Evolutionary conservation across 2,329 filamentous ascomycete species (phyloP), one percentile per base, ranked within the genome.

Genomic region (Talaromyces funiculosus): DNA sequence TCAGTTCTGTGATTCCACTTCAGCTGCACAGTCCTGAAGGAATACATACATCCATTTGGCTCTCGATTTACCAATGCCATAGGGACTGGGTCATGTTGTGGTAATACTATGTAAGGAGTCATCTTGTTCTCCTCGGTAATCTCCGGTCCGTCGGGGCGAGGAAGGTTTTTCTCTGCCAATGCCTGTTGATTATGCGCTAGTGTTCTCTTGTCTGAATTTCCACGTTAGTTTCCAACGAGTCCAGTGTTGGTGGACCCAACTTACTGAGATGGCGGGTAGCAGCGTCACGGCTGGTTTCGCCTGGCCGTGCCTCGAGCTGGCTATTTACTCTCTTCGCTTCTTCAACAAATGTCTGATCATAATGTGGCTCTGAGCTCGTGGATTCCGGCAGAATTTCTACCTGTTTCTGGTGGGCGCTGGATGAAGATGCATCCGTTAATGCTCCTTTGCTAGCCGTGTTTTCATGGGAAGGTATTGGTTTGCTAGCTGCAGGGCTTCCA

Each of bases 51-150:
- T 1, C 88, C 88, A 68, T 86, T 88, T 0, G 89, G 87, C 20
- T 83, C 80, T 2, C 89, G 82, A 64, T 85, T 88, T 0, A 90
- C 87, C 53, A 92, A 76, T 0, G 88, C 89, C 64, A 92, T 90
- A 0, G 89, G 87, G 16, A 90, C 83, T 0, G 83, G 79, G 2
- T 80, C 75, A 62, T 84, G 81, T 0, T 73, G 70, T 0, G 78
- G 76, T 22, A 84, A 78, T 0, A 83, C 74, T 6, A 89, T 80
- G 60, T 89, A 90, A 0, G 89, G 89, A 0, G 81, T 86, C 83
- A 90, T 88, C 55, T 81, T 79, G 2, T 85, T 78, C 0, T 77
- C 76, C 8, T 80, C 74, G 0, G 77, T 68, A 33, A 78, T 80
- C 1, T 86, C 82, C 0, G 85, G 84, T 0, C 83, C 85, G 14